Percentiles rank a stretch among this genome's conserved stretches.
Conservation (phyloP, 2,329 filamentous ascomycete genomes). For the Lachnellula suecica region DNA sequence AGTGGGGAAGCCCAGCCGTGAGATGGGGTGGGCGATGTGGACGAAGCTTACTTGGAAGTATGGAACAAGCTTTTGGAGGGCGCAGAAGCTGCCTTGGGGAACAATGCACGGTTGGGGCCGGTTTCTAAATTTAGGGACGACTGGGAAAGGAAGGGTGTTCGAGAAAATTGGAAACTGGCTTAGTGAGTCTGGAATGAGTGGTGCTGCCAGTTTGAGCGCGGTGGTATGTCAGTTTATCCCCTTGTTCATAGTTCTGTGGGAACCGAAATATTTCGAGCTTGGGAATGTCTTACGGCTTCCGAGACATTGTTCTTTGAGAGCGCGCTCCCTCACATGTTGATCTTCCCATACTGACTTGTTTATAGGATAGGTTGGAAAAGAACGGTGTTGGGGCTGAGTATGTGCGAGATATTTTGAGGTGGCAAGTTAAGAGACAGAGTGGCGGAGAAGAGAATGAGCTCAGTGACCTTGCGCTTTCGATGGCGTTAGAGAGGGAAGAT, state of each 20-base stretch:
- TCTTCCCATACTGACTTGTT: too few relatives aligned
- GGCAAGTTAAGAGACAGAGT: slow-evolving; percentile 12
- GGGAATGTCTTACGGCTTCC: too few relatives aligned
- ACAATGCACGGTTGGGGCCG: slow-evolving; percentile 24
- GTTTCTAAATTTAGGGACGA: too few relatives aligned
- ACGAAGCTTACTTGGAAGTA: slow-evolving; percentile 10
- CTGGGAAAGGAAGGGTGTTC: not conserved
- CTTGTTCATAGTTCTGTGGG: too few relatives aligned
- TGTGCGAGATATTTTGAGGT: slow-evolving; percentile 10
- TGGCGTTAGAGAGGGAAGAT: slow-evolving; percentile 12
- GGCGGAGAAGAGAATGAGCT: slow-evolving; percentile 12
- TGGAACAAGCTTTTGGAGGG: slow-evolving; percentile 2
- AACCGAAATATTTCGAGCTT: too few relatives aligned
- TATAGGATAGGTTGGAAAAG: slow-evolving; percentile 1
- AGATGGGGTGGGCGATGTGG: slow-evolving; percentile 2
- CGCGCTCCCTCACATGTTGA: too few relatives aligned
- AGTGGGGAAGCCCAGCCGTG: too few relatives aligned
- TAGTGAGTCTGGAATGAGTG: not conserved
- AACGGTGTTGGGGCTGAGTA: slow-evolving; percentile 10
- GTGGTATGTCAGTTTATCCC: too few relatives aligned
- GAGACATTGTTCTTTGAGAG: too few relatives aligned
- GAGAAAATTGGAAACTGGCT: not conserved
- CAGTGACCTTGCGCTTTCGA: slow-evolving; percentile 10
- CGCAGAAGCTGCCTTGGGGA: not conserved
- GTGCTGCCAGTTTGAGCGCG: not conserved